A percentile compares a stretch with the other conserved stretches of the same genome.
Evolutionary conservation across 495 filamentous ascomycete genomes (phyloP).

Genomic region (Lichina pygmaea): DNA sequence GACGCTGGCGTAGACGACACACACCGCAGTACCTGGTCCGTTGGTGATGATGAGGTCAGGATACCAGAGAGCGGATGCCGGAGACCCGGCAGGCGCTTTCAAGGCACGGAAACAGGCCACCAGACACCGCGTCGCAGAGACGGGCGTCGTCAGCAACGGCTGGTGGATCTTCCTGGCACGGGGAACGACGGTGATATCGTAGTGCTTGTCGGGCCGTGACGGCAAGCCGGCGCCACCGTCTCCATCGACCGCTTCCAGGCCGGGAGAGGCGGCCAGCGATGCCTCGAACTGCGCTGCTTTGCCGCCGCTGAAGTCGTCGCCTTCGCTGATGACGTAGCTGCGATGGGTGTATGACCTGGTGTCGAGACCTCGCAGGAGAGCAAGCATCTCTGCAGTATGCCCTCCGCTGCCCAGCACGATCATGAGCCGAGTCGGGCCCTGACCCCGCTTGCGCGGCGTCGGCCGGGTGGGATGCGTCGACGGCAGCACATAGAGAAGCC

Average conservation of each 20-base stretch:
- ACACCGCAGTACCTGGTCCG: constrained; percentile 65
- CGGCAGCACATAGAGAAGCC: constrained; percentile 23
- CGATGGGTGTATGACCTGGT: constrained; percentile 31
- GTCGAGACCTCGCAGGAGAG: constrained; percentile 30
- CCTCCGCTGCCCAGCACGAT: constrained; percentile 79
- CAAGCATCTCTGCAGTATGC: constrained; percentile 83
- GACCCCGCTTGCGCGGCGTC: constrained; percentile 6
- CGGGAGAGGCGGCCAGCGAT: constrained; percentile 1
- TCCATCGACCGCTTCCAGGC: not conserved
- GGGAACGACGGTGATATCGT: constrained; percentile 32
- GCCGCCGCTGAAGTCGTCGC: constrained; percentile 45
- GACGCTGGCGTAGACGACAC: constrained; percentile 43
- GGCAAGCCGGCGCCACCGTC: not conserved
- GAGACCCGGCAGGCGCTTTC: constrained; percentile 8
- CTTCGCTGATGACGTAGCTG: constrained; percentile 56
- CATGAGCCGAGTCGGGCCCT: constrained; percentile 34
- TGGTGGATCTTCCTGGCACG: constrained; percentile 59
- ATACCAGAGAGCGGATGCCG: constrained; percentile 4
- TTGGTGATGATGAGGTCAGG: constrained; percentile 66
- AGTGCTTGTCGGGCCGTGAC: constrained; percentile 5
- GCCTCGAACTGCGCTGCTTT: constrained; percentile 39
- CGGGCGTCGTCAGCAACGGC: constrained; percentile 37
- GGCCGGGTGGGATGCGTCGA: constrained; percentile 6
- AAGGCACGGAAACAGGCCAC: constrained; percentile 18
- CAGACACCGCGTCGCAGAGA: constrained; percentile 29